Base-by-base conservation (phyloP, 2,329 filamentous ascomycete species). In the Chalaropsis ovoidea region DNA sequence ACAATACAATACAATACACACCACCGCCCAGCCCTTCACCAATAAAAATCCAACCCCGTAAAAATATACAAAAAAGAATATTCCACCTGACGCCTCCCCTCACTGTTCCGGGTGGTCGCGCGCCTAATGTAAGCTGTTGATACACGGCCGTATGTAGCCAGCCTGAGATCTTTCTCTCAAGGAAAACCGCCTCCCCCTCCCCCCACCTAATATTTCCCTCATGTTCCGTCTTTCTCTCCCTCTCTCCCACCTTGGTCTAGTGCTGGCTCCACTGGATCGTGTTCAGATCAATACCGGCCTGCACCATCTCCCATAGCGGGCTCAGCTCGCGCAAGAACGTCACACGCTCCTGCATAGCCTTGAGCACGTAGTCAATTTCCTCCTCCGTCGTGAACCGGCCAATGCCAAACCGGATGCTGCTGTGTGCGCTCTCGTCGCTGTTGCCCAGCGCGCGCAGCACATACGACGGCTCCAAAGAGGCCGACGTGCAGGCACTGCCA, bases 241-340 rank as follows among this genome's bases (percentile, higher is more conserved):
- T 58, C 24, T 10, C 24, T 27, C 64, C 31, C 35, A 56, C 39
- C 35, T 45, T 60, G 19, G 6, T 67, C 82, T 80, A 97, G 76
- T 99, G 94, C 79, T 96, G 92, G 74, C 89, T 95, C 94, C 94
- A 99, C 77, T 99, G 87, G 72, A 99, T 99, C 54, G 90, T 96
- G 77, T 95, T 89, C 70, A 99, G 78, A 73, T 96, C 94, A 69
- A 99, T 84, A 17, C 94, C 94, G 75, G 99, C 94, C 77, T 99
- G 94, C 13, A 99, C 94, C 69, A 99, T 78, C 77, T 99, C 94
- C 94, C 94, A 99, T 66, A 99, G 78, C 47, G 94, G 94, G 74
- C 92, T 96, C 70, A 99, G 80, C 78, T 99, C 94, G 71, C 94
- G 85, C 72, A 99, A 79, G 81, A 97, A 97, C 17, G 85, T 88